Evolutionary conservation across 345 rosid genomes (phyloP).

Genomic region (Eucalyptus paniculata): DNA sequence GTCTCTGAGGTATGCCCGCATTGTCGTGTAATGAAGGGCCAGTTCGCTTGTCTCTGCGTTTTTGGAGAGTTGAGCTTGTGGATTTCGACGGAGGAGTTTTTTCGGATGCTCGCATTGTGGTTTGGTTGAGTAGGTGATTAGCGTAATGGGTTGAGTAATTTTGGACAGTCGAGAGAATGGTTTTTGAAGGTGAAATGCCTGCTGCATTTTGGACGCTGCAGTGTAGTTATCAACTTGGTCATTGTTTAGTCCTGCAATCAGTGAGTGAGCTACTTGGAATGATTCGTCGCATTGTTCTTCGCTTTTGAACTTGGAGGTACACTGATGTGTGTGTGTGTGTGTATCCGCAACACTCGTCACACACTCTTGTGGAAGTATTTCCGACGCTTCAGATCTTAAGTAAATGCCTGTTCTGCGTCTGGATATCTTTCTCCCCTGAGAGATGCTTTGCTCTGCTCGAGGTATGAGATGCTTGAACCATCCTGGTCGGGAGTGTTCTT

Average conservation of each 20-base stretch:
- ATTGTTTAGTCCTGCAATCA: neutral
- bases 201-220: neutral
- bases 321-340: neutral
- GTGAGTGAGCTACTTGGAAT: neutral
- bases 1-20: slow-evolving; percentile 49
- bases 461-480: neutral
- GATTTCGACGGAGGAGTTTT: neutral
- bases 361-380: neutral
- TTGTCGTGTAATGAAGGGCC: neutral
- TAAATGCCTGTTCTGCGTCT: neutral
- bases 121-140: neutral
- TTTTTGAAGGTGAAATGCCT: neutral
- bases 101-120: neutral
- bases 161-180: neutral
- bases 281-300: neutral
- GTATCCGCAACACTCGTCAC: neutral
- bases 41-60: neutral
- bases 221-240: neutral
- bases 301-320: neutral
- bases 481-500: neutral
- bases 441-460: neutral
- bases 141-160: neutral
- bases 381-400: neutral
- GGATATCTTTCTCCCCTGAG: neutral
- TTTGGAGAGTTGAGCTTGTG: neutral